These are phyloP conservation scores for Gossypium thurberi DNA, from an alignment of 345 rosid species.

Conservation along the genomic window DNA sequence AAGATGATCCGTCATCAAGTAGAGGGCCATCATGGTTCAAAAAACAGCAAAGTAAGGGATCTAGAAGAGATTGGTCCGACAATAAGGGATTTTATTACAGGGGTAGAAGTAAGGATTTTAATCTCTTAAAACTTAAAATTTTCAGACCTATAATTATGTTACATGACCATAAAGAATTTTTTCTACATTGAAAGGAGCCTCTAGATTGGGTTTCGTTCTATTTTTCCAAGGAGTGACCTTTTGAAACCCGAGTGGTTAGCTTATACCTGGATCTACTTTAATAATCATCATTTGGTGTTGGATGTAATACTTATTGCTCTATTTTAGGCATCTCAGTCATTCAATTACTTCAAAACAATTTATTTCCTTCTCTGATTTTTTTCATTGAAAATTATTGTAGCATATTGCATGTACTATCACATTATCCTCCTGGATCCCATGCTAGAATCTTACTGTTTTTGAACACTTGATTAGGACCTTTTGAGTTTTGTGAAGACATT, in stretches of 20 bases:
- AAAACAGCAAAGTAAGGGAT: slow-evolving; percentile 36
- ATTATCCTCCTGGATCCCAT: neutral
- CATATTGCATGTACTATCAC: neutral
- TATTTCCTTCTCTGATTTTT: neutral
- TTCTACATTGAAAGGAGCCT: neutral
- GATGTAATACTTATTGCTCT: neutral
- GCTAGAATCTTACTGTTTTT: slow-evolving; percentile 11
- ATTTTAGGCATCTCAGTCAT: neutral
- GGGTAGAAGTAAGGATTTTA: slow-evolving; percentile 49
- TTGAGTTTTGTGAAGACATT: slow-evolving; percentile 55
- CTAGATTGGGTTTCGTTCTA: neutral
- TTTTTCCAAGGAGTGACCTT: neutral
- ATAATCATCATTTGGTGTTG: neutral
- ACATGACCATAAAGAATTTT: neutral
- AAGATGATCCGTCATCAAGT: slow-evolving; percentile 42
- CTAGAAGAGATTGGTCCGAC: slow-evolving; percentile 30
- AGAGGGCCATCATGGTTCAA: slow-evolving; percentile 57
- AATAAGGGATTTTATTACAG: slow-evolving; percentile 28
- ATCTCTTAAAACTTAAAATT: neutral
- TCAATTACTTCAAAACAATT: neutral
- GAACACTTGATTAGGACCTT: slow-evolving; percentile 41
- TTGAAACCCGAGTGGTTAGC: neutral
- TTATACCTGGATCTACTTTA: neutral
- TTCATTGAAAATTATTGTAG: neutral
- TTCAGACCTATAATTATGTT: neutral